Percentiles rank a stretch among this genome's conserved stretches.
phyloP scores from a whole-genome alignment of 2,329 filamentous ascomycete genomes.

The Iodosphaeria phyllophila region DNA sequence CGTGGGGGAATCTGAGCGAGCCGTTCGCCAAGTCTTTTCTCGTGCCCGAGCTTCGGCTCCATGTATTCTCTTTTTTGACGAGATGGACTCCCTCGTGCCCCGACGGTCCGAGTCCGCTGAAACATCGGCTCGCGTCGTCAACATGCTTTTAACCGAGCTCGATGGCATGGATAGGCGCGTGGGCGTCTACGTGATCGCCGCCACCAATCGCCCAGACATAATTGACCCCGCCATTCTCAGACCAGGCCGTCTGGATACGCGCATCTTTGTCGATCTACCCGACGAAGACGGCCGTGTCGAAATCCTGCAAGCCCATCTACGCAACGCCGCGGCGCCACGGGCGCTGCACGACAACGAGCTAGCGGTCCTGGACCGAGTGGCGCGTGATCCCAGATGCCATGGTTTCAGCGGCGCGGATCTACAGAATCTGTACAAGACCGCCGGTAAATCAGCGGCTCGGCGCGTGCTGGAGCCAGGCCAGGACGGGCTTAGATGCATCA shows the following conservation, averaged over 20 bases:
- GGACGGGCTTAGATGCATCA: conserved; percentile 10
- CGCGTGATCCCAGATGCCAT: conserved; percentile 45
- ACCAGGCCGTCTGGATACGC: conserved; percentile 71
- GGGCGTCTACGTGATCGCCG: conserved; percentile 86
- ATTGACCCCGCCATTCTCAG: conserved; percentile 92
- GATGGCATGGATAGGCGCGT: conserved; percentile 66
- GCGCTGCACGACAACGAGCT: no score
- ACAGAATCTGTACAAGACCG: conserved; percentile 26
- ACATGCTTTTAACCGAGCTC: conserved; percentile 83
- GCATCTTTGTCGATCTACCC: conserved; percentile 80
- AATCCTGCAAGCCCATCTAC: conserved; percentile 52
- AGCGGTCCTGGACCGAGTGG: conserved; percentile 39
- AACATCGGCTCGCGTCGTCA: conserved; percentile 75
- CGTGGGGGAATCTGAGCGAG: conserved; percentile 87
- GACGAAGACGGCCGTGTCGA: conserved; percentile 62
- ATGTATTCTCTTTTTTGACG: conserved; percentile 95
- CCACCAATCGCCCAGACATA: conserved; percentile 89
- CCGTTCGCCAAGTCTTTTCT: conserved; percentile 79
- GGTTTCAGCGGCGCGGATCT: conserved; percentile 60
- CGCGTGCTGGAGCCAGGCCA: conserved; percentile 8
- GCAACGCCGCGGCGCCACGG: conserved; percentile 8
- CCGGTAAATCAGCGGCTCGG: conserved; percentile 12
- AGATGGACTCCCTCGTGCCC: conserved; percentile 83
- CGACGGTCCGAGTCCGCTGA: conserved; percentile 66
- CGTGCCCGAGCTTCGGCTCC: conserved; percentile 73